Evolutionary conservation across 441 rosid genomes (phyloP).

Genomic region (Eugenia klotzschiana): DNA sequence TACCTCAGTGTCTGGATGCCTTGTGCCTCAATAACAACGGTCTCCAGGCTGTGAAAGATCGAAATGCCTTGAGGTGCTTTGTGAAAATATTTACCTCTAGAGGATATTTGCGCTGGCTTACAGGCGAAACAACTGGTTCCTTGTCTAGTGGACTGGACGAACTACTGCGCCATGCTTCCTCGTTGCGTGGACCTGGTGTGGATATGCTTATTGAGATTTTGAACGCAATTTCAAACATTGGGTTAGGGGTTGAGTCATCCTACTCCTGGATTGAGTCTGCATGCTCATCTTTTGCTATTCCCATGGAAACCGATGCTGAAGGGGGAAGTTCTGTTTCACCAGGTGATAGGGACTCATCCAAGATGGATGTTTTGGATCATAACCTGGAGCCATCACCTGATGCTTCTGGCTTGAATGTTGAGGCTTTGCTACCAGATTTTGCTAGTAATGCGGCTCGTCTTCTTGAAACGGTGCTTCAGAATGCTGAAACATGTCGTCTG

Average conservation of each 20-base stretch:
- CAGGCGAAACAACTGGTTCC: conserved; percentile 71
- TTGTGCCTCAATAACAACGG: conserved; percentile 84
- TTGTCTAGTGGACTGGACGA: conserved; percentile 93
- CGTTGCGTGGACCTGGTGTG: conserved; percentile 76
- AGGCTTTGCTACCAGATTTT: conserved; percentile 77
- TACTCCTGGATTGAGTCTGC: conserved; percentile 27
- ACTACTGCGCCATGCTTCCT: conserved; percentile 86
- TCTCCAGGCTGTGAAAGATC: conserved; percentile 81
- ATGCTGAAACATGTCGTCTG: conserved; percentile 83
- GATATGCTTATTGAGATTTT: conserved; percentile 88
- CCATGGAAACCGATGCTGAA: conserved; percentile 87
- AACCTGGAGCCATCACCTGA: conserved; percentile 41
- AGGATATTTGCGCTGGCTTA: conserved; percentile 63
- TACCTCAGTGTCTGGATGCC: conserved; percentile 97
- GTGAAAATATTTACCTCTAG: conserved; percentile 81
- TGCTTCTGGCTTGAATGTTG: conserved; percentile 34
- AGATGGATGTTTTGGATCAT: conserved; percentile 39
- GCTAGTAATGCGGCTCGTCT: conserved; percentile 74
- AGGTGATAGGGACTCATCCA: conserved; percentile 30
- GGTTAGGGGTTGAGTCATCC: conserved; percentile 56
- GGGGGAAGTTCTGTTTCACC: conserved; percentile 26
- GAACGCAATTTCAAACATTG: conserved; percentile 41
- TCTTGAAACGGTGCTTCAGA: conserved; percentile 92
- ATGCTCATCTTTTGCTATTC: conserved; percentile 39
- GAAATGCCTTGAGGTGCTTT: conserved; percentile 78